These are phyloP conservation scores for Malus asiatica DNA, from an alignment of 306 rosid genomes.

Conservation along the genomic window DNA sequence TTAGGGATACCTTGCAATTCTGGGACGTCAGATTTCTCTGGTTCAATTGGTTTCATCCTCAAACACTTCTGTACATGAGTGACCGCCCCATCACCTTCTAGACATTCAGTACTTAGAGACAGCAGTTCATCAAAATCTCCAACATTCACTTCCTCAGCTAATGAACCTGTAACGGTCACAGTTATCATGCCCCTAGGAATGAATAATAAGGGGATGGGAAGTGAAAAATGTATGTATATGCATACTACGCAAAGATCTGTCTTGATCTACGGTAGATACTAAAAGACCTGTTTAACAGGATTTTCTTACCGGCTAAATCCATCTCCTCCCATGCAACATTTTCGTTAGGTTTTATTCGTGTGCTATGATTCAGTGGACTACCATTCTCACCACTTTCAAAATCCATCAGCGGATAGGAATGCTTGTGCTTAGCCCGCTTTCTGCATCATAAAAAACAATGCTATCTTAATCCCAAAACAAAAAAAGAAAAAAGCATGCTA, in stretches of 20 bases:
- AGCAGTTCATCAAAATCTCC: slow-evolving; percentile 54
- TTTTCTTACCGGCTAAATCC: slow-evolving; percentile 40
- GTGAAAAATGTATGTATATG: neutral
- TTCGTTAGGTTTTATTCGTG: slow-evolving; percentile 21
- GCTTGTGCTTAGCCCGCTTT: slow-evolving; percentile 49
- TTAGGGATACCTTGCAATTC: slow-evolving; percentile 42
- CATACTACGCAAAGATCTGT: no score
- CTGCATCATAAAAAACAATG: slow-evolving; percentile 33
- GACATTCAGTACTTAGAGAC: slow-evolving; percentile 40
- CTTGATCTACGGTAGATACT: neutral
- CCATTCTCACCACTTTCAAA: slow-evolving; percentile 22
- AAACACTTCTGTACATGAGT: slow-evolving; percentile 56
- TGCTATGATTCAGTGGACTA: slow-evolving; percentile 23
- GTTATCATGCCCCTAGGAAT: slow-evolving; percentile 3
- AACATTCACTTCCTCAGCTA: slow-evolving; percentile 27
- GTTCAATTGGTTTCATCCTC: slow-evolving; percentile 56
- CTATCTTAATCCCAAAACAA: slow-evolving; percentile 14
- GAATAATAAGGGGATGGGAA: neutral
- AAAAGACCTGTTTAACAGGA: neutral
- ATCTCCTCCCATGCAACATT: slow-evolving; percentile 18
- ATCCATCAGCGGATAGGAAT: slow-evolving; percentile 35
- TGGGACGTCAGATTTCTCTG: slow-evolving; percentile 46
- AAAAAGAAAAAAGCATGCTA: slow-evolving; percentile 1
- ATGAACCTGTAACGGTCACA: slow-evolving; percentile 36
- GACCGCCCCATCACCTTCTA: slow-evolving; percentile 50